Conservation (phyloP, 441 rosid species). For the Populus hybrid region DNA sequence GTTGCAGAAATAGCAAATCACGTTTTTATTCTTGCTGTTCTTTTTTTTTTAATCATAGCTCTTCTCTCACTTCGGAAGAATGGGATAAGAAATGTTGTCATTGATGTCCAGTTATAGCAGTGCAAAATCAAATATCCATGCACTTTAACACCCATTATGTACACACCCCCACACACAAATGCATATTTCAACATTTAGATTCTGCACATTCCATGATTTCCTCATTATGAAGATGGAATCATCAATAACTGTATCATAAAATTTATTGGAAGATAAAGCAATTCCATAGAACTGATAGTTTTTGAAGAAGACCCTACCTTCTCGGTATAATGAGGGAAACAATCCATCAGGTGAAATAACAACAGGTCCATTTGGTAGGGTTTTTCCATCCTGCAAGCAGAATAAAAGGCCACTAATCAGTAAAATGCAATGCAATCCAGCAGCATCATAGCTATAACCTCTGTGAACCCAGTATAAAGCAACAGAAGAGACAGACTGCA, state of each 20-base stretch:
- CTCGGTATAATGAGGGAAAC: constrained; percentile 82
- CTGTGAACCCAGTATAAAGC: not conserved
- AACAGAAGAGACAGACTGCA: not conserved
- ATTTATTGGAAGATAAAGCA: not conserved
- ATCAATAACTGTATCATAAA: not conserved
- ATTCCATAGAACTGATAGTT: not conserved
- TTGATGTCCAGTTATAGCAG: not conserved
- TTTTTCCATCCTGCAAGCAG: constrained; percentile 72
- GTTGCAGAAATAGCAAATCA: not conserved
- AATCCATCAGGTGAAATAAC: constrained; percentile 90
- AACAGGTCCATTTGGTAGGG: constrained; percentile 80
- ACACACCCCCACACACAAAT: not conserved
- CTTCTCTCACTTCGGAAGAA: not conserved
- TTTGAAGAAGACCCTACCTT: constrained; percentile 44
- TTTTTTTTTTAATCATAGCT: not conserved
- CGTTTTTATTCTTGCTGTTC: not conserved
- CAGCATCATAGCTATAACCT: not conserved
- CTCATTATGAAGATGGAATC: not conserved
- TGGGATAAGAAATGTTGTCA: not conserved
- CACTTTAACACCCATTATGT: not conserved
- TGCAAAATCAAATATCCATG: not conserved
- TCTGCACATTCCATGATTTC: not conserved
- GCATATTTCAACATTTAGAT: not conserved
- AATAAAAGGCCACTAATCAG: constrained; percentile 12
- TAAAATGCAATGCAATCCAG: not conserved